Evolutionary conservation across 768 basidiomycete species (phyloP).

Genomic region (Tremella yokohamensis): DNA sequence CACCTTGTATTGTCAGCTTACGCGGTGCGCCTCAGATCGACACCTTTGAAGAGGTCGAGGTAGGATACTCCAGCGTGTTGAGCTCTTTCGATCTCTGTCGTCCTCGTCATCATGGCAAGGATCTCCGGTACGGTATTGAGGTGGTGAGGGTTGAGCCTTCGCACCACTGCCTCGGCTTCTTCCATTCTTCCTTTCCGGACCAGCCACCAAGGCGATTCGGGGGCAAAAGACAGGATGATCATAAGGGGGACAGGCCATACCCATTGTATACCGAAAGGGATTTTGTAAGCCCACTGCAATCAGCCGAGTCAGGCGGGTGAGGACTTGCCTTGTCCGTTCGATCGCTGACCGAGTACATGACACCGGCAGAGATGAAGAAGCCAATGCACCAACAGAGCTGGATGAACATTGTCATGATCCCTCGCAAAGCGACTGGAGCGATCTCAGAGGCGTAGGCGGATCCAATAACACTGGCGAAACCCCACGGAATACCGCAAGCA

Average conservation of each 20-base stretch:
- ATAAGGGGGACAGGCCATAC: conserved; percentile 43
- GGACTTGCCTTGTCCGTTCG: conserved; percentile 19
- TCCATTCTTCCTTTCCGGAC: conserved; percentile 40
- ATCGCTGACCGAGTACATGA: conserved; percentile 25
- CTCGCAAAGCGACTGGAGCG: conserved; percentile 42
- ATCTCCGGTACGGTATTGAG: conserved; percentile 8
- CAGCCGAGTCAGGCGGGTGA: conserved; percentile 18
- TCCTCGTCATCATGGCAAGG: conserved; percentile 48
- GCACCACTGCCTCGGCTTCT: conserved; percentile 28
- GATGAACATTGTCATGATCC: conserved; percentile 38
- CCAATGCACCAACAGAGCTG: conserved; percentile 50
- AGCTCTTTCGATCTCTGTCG: conserved; percentile 26
- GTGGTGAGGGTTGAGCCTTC: conserved; percentile 22
- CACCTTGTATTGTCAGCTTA: no score
- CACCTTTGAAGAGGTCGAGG: conserved; percentile 41
- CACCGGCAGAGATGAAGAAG: conserved; percentile 43
- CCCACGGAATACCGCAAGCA: conserved; percentile 41
- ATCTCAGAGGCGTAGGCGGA: conserved; percentile 46
- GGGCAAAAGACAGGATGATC: conserved; percentile 40
- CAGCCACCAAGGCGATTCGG: conserved; percentile 48
- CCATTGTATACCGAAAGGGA: conserved; percentile 45
- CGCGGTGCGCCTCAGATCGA: conserved; percentile 36
- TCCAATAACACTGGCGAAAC: conserved; percentile 43
- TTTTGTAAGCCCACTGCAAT: no score
- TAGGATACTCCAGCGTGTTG: conserved; percentile 16